A percentile compares a stretch with the other conserved stretches of the same genome.
phyloP scores from a whole-genome alignment of 345 rosid genomes.

The Eucalyptus pauciflora region DNA sequence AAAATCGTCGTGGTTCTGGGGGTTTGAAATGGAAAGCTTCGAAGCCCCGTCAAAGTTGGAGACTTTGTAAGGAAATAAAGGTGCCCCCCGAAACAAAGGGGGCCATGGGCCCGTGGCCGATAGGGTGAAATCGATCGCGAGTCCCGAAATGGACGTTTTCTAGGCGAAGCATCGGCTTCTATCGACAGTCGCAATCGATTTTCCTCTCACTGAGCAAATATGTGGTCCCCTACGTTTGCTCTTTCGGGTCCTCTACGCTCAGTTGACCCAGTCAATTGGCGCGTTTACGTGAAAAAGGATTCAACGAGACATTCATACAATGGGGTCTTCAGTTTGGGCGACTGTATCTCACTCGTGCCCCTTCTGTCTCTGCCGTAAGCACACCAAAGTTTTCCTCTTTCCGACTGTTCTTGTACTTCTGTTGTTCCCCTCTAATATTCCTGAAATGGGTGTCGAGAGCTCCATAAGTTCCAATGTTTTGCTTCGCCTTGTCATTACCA shows the following conservation, averaged over 20 bases:
- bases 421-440: neutral
- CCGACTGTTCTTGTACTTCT: neutral
- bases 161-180: neutral
- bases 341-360: neutral
- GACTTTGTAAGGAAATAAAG: neutral
- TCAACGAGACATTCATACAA: neutral
- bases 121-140: neutral
- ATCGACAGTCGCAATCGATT: neutral
- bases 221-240: neutral
- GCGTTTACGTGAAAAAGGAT: no score
- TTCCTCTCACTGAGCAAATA: neutral
- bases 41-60: neutral
- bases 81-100: neutral
- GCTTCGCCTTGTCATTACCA: accelerated
- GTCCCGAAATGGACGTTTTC: neutral
- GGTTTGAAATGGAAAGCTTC: neutral
- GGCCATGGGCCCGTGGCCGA: neutral
- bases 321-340: neutral
- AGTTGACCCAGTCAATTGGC: neutral
- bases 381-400: neutral
- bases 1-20: neutral
- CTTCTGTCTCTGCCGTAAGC: neutral
- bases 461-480: neutral
- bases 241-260: neutral
- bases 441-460: neutral